Conservation (phyloP, 2,329 filamentous ascomycete species). For the Cercospora sp. region DNA sequence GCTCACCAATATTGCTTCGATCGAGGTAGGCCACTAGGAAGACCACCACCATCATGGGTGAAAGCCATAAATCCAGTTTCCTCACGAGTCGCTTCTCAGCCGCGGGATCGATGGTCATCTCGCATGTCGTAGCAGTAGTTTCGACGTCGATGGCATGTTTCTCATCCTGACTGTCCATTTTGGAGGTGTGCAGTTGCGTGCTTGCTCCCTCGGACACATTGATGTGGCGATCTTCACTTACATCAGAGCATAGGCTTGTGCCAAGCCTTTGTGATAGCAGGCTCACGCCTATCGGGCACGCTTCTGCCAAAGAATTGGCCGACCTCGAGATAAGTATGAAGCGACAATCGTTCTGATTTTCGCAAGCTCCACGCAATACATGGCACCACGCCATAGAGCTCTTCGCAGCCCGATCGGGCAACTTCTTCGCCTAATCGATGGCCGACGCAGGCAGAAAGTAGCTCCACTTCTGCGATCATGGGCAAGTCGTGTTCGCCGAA, state of each 20-base stretch:
- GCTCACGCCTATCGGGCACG: not conserved
- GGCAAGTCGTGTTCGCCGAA: not conserved
- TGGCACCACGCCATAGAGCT: not conserved
- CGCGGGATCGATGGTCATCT: not conserved
- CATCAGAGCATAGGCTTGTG: not conserved
- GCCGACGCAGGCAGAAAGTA: not conserved
- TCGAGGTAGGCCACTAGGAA: not conserved
- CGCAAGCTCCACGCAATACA: not conserved
- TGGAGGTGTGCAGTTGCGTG: not conserved
- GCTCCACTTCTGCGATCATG: not conserved
- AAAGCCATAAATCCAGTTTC: not conserved
- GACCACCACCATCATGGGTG: not conserved
- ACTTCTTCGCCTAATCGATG: slow-evolving; percentile 4
- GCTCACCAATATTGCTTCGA: not conserved
- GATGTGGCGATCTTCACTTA: not conserved
- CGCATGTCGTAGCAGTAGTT: not conserved
- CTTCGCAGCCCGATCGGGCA: not conserved
- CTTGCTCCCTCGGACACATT: not conserved
- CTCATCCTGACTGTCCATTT: not conserved
- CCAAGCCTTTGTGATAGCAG: not conserved
- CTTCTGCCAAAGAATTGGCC: not conserved
- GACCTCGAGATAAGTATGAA: not conserved
- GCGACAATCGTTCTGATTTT: not conserved
- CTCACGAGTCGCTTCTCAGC: not conserved
- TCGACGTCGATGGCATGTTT: not conserved